Conservation (phyloP, 2,329 filamentous ascomycete genomes). For the Aureobasidium lini region DNA sequence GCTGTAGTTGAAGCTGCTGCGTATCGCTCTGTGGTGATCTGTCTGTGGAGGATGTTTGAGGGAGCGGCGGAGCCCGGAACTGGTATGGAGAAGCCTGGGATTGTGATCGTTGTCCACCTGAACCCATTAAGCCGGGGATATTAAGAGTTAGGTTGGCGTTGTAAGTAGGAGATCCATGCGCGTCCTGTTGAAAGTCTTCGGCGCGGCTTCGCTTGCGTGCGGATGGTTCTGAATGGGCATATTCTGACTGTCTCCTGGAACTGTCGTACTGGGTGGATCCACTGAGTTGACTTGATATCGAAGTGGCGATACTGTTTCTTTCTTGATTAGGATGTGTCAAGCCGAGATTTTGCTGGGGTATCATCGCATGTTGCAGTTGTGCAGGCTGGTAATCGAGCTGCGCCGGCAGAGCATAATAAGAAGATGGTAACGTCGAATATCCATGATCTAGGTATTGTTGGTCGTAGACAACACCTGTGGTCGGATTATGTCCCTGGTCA, state of each 20-base stretch:
- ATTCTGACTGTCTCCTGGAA: background rate
- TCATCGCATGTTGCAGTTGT: background rate
- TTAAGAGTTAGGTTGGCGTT: background rate
- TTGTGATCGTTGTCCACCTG: background rate
- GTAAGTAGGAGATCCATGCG: background rate
- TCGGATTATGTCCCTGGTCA: background rate
- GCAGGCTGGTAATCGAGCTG: background rate
- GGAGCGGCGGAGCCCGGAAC: background rate
- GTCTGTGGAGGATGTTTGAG: background rate
- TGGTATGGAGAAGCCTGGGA: background rate
- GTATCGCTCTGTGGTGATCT: background rate
- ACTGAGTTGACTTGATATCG: background rate
- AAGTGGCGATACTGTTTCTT: background rate
- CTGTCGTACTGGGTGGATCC: background rate
- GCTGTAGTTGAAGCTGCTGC: background rate
- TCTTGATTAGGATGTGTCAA: background rate
- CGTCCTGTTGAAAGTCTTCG: background rate
- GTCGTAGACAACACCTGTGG: background rate
- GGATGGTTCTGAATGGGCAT: background rate
- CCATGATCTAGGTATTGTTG: background rate
- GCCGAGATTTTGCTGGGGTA: background rate
- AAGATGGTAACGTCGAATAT: background rate
- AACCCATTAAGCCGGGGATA: background rate
- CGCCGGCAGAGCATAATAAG: background rate
- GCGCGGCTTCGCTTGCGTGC: constrained; percentile 10